Percentiles rank a stretch among this genome's conserved stretches.
These are phyloP conservation scores for Stephania yunnanensis DNA, from an alignment of 164 flowering plant species.

Conservation along the genomic window DNA sequence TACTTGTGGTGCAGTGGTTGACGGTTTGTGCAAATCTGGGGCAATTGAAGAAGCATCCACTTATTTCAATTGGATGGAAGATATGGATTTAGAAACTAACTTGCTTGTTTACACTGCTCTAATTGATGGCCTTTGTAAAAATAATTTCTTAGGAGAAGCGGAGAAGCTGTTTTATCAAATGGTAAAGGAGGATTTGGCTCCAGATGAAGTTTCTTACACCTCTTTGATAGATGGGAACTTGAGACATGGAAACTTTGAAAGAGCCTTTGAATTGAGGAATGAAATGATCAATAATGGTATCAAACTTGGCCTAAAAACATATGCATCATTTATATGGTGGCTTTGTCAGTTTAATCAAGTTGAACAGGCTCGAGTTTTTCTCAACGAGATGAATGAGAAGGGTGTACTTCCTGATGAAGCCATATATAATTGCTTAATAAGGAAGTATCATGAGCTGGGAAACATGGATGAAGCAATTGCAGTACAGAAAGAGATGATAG, in stretches of 20 bases:
- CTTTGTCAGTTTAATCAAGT: conserved; percentile 42
- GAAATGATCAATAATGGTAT: conserved; percentile 53
- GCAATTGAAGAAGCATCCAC: conserved; percentile 48
- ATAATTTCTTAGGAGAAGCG: conserved; percentile 45
- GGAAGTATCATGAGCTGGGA: conserved; percentile 50
- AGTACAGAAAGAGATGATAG: conserved; percentile 49
- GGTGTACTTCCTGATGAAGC: conserved; percentile 64
- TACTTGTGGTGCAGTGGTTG: conserved; percentile 61
- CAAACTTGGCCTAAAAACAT: conserved; percentile 64
- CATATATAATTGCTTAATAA: conserved; percentile 49
- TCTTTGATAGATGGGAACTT: conserved; percentile 63
- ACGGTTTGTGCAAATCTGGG: conserved; percentile 75
- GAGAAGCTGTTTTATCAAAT: conserved; percentile 53
- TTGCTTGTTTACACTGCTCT: conserved; percentile 60
- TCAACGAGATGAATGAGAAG: conserved; percentile 63
- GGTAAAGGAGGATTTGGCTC: conserved; percentile 42
- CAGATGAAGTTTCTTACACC: conserved; percentile 64
- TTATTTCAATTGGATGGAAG: conserved; percentile 44
- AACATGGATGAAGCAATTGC: conserved; percentile 45
- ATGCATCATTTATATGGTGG: conserved; percentile 67
- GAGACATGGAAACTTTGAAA: conserved; percentile 59
- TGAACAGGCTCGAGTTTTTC: conserved; percentile 43
- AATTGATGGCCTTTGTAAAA: conserved; percentile 69
- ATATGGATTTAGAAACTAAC: conserved; percentile 48
- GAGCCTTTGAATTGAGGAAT: conserved; percentile 45